A percentile compares a stretch with the other conserved stretches of the same genome.
phyloP scores from a whole-genome alignment of 2,329 filamentous ascomycete genomes.

The Paraphaeosphaeria sporulosa region DNA sequence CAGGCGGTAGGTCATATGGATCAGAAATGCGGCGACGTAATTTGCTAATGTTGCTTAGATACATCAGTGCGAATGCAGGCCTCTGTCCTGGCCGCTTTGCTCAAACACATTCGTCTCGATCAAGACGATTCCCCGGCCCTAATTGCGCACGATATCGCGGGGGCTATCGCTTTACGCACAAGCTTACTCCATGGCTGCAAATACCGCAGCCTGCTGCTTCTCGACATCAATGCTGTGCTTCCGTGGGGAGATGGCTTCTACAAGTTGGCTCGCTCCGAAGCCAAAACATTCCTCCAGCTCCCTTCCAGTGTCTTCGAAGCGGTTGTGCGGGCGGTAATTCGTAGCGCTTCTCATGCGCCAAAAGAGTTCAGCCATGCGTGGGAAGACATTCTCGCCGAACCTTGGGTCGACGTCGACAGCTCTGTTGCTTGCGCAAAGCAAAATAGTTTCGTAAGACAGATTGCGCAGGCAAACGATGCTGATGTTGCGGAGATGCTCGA shows the following conservation, averaged over 20 bases:
- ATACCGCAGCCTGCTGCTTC: conserved; percentile 7
- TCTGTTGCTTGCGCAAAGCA: background rate
- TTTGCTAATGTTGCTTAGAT: background rate
- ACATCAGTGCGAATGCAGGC: conserved; percentile 8
- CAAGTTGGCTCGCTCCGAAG: conserved; percentile 2
- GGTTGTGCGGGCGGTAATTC: conserved; percentile 8
- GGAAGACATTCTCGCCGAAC: conserved; percentile 9
- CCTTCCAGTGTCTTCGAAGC: conserved; percentile 5
- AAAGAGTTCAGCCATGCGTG: background rate
- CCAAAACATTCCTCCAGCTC: conserved; percentile 4
- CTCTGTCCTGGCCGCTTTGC: background rate
- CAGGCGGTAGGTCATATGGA: background rate
- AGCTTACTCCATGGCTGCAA: conserved; percentile 1
- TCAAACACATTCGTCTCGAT: background rate
- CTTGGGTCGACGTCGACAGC: conserved; percentile 1
- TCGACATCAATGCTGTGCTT: conserved; percentile 9
- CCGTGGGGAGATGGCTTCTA: conserved; percentile 14
- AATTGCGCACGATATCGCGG: conserved; percentile 13
- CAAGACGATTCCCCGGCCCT: background rate
- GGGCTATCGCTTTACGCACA: conserved; percentile 2
- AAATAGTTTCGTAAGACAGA: conserved; percentile 6
- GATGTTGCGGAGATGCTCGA: conserved; percentile 11
- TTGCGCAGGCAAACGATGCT: conserved; percentile 9
- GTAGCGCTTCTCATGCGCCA: conserved; percentile 4
- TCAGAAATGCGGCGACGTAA: background rate